Conservation (phyloP, 805 yeast genomes). For the Candida cerambycidarum region DNA sequence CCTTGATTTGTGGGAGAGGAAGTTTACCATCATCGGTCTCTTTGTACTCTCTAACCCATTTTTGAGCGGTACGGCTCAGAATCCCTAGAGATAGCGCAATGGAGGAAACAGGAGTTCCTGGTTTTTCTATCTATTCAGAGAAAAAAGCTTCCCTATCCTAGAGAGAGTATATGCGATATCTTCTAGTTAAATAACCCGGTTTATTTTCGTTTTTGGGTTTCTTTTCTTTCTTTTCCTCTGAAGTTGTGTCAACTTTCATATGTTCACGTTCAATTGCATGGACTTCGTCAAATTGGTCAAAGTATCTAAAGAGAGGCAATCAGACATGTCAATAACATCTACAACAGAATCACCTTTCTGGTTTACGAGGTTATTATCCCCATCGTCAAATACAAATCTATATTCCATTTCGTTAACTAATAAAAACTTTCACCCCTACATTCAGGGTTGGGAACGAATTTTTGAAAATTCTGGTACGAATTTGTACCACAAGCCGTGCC, state of each 20-base stretch:
- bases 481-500: too few relatives aligned
- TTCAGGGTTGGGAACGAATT: too few relatives aligned
- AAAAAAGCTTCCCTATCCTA: conserved; percentile 3
- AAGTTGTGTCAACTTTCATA: not conserved
- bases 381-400: too few relatives aligned
- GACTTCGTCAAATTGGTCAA: conserved; percentile 3
- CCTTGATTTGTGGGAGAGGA: conserved; percentile 8
- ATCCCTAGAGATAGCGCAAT: conserved; percentile 7
- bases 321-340: conserved; percentile 9
- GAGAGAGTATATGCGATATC: conserved; percentile 3
- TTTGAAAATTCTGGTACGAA: too few relatives aligned
- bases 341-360: conserved; percentile 8
- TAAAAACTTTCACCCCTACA: too few relatives aligned
- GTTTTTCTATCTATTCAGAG: conserved; percentile 8
- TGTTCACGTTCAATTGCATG: conserved; percentile 7
- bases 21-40: conserved; percentile 7
- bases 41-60: conserved; percentile 11
- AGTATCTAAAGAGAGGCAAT: conserved; percentile 6
- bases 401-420: too few relatives aligned
- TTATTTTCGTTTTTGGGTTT: not conserved
- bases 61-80: conserved; percentile 7
- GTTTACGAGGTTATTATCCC: conserved; percentile 8
- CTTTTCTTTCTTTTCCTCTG: not conserved
- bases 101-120: conserved; percentile 6
- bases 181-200: conserved; percentile 2